Evolutionary conservation across 768 basidiomycete species (phyloP).

Genomic region (Termitomyces eurrhizus): DNA sequence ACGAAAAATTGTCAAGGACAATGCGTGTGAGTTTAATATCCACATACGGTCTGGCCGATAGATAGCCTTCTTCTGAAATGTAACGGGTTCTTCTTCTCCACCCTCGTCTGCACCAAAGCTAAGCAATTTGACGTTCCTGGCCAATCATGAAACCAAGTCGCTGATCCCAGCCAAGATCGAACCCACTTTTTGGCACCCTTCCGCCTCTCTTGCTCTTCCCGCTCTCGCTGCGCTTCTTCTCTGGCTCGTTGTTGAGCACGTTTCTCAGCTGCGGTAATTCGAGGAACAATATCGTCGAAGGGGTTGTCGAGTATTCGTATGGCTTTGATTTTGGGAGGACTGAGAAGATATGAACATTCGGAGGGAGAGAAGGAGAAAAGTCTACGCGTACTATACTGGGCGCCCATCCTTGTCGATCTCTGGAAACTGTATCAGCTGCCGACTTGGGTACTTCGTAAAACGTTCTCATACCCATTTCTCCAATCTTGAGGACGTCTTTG

Average conservation of each 20-base stretch:
- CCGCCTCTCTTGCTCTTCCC: slow-evolving; percentile 69
- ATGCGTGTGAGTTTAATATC: neutral
- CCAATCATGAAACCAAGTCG: neutral
- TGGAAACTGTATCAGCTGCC: slow-evolving; percentile 23
- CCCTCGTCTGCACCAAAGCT: slow-evolving; percentile 83
- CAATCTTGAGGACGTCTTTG: slow-evolving; percentile 87
- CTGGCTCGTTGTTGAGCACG: slow-evolving; percentile 79
- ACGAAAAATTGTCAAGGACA: slow-evolving; percentile 1
- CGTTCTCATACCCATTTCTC: slow-evolving; percentile 67
- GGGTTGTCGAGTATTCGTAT: slow-evolving; percentile 90
- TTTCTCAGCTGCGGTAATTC: slow-evolving; percentile 93
- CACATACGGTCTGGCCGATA: slow-evolving; percentile 78
- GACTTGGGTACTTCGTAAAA: neutral
- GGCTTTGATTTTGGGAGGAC: slow-evolving; percentile 88
- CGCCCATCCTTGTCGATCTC: slow-evolving; percentile 72
- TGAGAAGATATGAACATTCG: slow-evolving; percentile 22
- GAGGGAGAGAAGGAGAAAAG: neutral
- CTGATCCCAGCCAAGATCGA: neutral
- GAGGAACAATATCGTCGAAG: slow-evolving; percentile 91
- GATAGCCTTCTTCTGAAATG: slow-evolving; percentile 76
- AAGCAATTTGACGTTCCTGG: slow-evolving; percentile 82
- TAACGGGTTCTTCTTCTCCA: slow-evolving; percentile 51
- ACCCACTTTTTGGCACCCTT: slow-evolving; percentile 86
- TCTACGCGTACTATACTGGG: slow-evolving; percentile 68
- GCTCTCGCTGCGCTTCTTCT: slow-evolving; percentile 68